Evolutionary conservation across 805 yeast species (phyloP).

Genomic region (Schwanniomyces yamadae): DNA sequence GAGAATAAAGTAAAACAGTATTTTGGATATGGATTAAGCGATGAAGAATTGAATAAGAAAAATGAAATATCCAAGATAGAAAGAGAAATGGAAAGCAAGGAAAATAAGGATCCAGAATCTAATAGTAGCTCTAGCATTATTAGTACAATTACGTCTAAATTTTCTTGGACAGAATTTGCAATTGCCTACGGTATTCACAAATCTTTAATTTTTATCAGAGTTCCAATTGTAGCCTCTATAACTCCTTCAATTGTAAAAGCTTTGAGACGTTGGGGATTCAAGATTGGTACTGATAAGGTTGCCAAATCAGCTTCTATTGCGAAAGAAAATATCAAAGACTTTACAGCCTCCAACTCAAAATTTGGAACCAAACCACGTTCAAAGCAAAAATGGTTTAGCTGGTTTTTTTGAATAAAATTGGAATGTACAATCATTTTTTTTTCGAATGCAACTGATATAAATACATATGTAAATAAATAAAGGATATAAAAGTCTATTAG

Average conservation of each 20-base stretch:
- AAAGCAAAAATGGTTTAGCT: constrained; percentile 56
- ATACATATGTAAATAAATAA: constrained; percentile 8
- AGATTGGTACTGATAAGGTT: constrained; percentile 56
- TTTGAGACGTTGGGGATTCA: constrained; percentile 77
- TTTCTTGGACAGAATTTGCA: constrained; percentile 76
- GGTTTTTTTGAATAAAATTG: constrained; percentile 47
- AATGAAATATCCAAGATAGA: constrained; percentile 36
- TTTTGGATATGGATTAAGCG: constrained; percentile 61
- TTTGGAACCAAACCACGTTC: constrained; percentile 55
- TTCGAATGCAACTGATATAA: constrained; percentile 5
- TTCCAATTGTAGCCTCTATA: constrained; percentile 89
- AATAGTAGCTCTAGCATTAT: constrained; percentile 1
- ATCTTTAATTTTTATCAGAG: constrained; percentile 73
- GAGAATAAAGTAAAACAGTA: constrained; percentile 59
- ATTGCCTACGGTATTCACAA: constrained; percentile 94
- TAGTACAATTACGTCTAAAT: constrained; percentile 28
- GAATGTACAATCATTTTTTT: neutral
- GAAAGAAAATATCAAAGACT: constrained; percentile 32
- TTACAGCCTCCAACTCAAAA: constrained; percentile 44
- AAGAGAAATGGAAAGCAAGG: constrained; percentile 21
- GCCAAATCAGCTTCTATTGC: constrained; percentile 38
- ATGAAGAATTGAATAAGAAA: constrained; percentile 37
- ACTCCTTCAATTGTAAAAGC: constrained; percentile 74
- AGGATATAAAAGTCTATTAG: constrained; percentile 16
- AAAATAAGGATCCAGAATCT: constrained; percentile 11